Conservation (phyloP, 1,139 yeast species). For the Pichia sp. region DNA sequence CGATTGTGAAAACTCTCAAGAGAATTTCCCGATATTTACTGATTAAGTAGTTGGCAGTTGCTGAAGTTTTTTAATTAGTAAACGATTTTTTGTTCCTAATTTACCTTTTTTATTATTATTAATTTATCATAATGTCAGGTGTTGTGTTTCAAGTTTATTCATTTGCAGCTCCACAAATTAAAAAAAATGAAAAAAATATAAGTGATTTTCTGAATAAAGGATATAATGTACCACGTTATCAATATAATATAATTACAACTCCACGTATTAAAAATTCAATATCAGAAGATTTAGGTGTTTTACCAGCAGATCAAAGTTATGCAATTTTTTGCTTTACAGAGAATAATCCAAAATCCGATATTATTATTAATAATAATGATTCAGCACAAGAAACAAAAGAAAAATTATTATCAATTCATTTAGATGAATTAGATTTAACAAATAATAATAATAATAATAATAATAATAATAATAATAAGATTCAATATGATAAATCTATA, state of each 20-base stretch:
- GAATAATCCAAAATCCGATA: not conserved
- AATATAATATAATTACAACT: slow-evolving; percentile 38
- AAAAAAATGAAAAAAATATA: slow-evolving; percentile 16
- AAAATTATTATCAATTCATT: slow-evolving; percentile 19
- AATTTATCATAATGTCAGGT: too few relatives aligned
- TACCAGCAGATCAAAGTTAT: slow-evolving; percentile 14
- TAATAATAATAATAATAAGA: not conserved
- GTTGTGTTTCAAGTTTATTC: slow-evolving; percentile 4
- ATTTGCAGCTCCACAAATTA: slow-evolving; percentile 8
- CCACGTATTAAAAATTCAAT: slow-evolving; percentile 38
- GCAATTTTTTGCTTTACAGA: slow-evolving; percentile 19
- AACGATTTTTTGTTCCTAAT: too few relatives aligned
- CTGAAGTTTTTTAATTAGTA: too few relatives aligned
- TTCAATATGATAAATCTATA: slow-evolving; percentile 2
- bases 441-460: too few relatives aligned
- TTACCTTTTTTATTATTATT: too few relatives aligned
- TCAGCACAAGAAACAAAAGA: slow-evolving; percentile 23
- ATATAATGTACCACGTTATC: slow-evolving; percentile 40
- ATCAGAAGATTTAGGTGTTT: slow-evolving; percentile 30
- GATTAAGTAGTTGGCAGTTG: too few relatives aligned
- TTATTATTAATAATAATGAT: not conserved
- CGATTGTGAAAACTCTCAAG: too few relatives aligned
- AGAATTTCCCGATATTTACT: too few relatives aligned
- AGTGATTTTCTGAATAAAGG: slow-evolving; percentile 37
- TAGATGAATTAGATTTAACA: too few relatives aligned